Percentiles rank a stretch among this genome's conserved stretches.
Conservation (phyloP, 345 rosid species). For the Salix dunnii region DNA sequence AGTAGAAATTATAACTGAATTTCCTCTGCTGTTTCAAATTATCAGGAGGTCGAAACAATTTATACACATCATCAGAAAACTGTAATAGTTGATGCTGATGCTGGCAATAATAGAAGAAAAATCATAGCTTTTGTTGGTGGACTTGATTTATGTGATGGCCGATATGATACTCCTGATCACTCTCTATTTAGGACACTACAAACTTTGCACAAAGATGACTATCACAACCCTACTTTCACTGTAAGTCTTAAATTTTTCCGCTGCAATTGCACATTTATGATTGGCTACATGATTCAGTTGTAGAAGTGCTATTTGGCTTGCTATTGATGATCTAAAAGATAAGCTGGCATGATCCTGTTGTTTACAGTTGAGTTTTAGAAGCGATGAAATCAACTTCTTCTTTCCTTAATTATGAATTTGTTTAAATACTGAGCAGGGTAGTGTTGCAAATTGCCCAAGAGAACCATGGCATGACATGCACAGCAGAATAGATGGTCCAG, state of each 20-base stretch:
- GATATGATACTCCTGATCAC: conserved; percentile 87
- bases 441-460: conserved; percentile 68
- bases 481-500: conserved; percentile 88
- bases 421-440: conserved; percentile 43
- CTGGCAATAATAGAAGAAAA: conserved; percentile 67
- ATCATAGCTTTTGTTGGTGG: conserved; percentile 93
- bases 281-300: background rate
- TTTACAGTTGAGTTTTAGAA: background rate
- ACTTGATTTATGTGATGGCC: conserved; percentile 92
- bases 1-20: background rate
- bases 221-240: conserved; percentile 84
- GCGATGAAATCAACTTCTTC: background rate
- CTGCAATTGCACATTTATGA: conserved; percentile 4
- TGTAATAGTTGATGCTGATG: conserved; percentile 89
- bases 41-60: conserved; percentile 87
- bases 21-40: conserved; percentile 3
- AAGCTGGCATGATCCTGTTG: background rate
- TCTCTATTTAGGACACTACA: conserved; percentile 65
- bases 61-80: conserved; percentile 97
- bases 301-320: background rate
- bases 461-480: conserved; percentile 99
- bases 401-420: background rate
- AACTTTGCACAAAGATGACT: conserved; percentile 78
- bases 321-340: background rate
- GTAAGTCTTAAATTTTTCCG: conserved; percentile 39